A percentile compares a stretch with the other conserved stretches of the same genome.
These are phyloP conservation scores for Kurtzmaniella cleridarum DNA, from an alignment of 805 yeast species.

Conservation along the genomic window DNA sequence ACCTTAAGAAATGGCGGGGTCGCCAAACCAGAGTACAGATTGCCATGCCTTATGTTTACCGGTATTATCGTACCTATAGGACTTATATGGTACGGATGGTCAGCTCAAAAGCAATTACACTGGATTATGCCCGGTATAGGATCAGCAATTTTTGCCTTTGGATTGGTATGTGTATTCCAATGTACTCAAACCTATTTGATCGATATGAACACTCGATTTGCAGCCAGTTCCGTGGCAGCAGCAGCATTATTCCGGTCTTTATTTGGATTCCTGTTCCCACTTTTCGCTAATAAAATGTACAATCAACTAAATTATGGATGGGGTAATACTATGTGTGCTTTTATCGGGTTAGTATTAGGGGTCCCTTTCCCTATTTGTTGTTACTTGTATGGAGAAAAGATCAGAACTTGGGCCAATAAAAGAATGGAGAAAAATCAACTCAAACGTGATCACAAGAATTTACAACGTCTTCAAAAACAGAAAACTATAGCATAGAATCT, in stretches of 20 bases:
- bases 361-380: slow-evolving; percentile 35
- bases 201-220: slow-evolving; percentile 34
- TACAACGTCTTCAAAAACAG: slow-evolving; percentile 9
- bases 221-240: slow-evolving; percentile 37
- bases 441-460: slow-evolving; percentile 16
- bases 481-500: not conserved
- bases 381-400: slow-evolving; percentile 29
- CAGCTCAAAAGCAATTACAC: slow-evolving; percentile 27
- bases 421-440: slow-evolving; percentile 19
- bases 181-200: slow-evolving; percentile 32
- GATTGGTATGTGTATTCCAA: slow-evolving; percentile 33
- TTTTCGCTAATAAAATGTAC: slow-evolving; percentile 34
- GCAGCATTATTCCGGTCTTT: slow-evolving; percentile 36
- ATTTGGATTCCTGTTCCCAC: slow-evolving; percentile 35
- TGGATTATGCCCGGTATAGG: slow-evolving; percentile 38
- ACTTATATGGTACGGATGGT: slow-evolving; percentile 38
- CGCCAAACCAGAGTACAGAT: slow-evolving; percentile 32
- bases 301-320: slow-evolving; percentile 31
- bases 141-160: slow-evolving; percentile 31
- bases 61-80: slow-evolving; percentile 32
- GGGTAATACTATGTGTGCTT: slow-evolving; percentile 36
- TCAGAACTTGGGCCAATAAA: slow-evolving; percentile 29
- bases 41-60: slow-evolving; percentile 30
- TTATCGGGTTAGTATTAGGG: slow-evolving; percentile 28
- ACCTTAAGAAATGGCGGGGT: slow-evolving; percentile 24